A percentile compares a stretch with the other conserved stretches of the same genome.
Evolutionary conservation across 805 yeast genomes (phyloP).

Genomic region (Saccharomycopsis sp.): DNA sequence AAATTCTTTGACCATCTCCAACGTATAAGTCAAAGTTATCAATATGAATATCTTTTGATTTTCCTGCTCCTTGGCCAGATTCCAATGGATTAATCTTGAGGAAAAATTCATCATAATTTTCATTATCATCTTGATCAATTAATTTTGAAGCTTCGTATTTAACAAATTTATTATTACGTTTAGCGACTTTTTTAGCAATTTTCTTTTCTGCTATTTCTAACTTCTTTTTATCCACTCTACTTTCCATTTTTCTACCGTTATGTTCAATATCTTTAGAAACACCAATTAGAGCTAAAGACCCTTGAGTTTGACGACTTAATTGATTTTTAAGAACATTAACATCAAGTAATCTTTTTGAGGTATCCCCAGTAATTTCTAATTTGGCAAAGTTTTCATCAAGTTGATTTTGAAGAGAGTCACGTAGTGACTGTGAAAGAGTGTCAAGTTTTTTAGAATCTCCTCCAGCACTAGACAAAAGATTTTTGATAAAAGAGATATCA

Average conservation of each 20-base stretch:
- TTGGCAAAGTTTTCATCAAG: constrained; percentile 60
- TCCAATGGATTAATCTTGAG: constrained; percentile 93
- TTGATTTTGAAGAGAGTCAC: constrained; percentile 40
- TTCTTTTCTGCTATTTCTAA: constrained; percentile 95
- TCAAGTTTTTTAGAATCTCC: constrained; percentile 52
- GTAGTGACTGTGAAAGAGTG: constrained; percentile 34
- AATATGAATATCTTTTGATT: constrained; percentile 91
- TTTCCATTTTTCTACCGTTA: constrained; percentile 83
- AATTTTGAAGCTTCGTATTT: constrained; percentile 91
- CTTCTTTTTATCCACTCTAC: constrained; percentile 91
- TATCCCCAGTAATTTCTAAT: constrained; percentile 71
- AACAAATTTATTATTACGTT: constrained; percentile 70
- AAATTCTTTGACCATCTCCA: constrained; percentile 89
- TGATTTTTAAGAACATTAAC: constrained; percentile 60
- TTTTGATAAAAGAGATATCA: constrained; percentile 60
- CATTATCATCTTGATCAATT: constrained; percentile 44
- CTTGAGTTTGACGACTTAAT: constrained; percentile 53
- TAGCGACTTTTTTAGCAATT: constrained; percentile 94
- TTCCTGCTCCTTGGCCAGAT: constrained; percentile 82
- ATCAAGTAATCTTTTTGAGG: constrained; percentile 77
- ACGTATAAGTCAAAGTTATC: constrained; percentile 91
- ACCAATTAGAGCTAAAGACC: constrained; percentile 67
- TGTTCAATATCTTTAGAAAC: constrained; percentile 82
- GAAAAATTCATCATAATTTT: constrained; percentile 89
- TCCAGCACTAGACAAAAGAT: constrained; percentile 71